Percentiles rank a stretch among this genome's conserved stretches.
Conservation (phyloP, 805 yeast species). For the Suhomyces prunicola region DNA sequence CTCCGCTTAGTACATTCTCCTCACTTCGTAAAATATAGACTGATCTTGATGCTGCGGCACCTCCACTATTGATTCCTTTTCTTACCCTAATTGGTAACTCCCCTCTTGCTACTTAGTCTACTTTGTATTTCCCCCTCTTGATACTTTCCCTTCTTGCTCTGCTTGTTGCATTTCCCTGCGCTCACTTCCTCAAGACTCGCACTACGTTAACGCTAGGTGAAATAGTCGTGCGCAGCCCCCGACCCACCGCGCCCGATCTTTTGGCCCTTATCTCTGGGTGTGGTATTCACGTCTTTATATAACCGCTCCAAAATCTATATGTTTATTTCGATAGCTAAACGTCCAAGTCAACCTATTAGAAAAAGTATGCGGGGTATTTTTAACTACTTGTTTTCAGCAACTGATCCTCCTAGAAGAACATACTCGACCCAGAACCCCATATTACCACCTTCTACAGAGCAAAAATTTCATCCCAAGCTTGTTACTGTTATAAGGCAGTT, state of each 20-base stretch:
- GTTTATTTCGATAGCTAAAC: background rate
- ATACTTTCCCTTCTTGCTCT: background rate
- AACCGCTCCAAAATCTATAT: slow-evolving; percentile 1
- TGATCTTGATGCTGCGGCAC: background rate
- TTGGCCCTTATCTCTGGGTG: background rate
- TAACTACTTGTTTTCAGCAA: slow-evolving; percentile 19
- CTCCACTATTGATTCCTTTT: background rate
- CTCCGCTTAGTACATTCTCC: background rate
- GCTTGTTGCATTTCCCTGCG: background rate
- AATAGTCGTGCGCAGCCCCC: slow-evolving; percentile 1
- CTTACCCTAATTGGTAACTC: background rate
- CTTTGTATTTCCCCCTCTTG: background rate
- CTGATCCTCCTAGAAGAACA: slow-evolving; percentile 4
- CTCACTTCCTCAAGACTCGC: background rate
- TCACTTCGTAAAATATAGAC: background rate
- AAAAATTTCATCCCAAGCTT: slow-evolving; percentile 43
- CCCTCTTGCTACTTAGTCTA: background rate
- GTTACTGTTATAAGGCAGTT: slow-evolving; percentile 47
- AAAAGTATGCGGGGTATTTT: slow-evolving; percentile 26
- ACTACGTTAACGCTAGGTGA: background rate
- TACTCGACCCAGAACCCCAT: slow-evolving; percentile 29
- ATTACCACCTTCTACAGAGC: slow-evolving; percentile 14
- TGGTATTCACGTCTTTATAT: background rate
- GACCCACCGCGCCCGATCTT: background rate
- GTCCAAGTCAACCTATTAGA: background rate